A percentile compares a stretch with the other conserved stretches of the same genome.
Conservation (phyloP, 1,284 basidiomycete species). For the Boletus semigastroideus region DNA sequence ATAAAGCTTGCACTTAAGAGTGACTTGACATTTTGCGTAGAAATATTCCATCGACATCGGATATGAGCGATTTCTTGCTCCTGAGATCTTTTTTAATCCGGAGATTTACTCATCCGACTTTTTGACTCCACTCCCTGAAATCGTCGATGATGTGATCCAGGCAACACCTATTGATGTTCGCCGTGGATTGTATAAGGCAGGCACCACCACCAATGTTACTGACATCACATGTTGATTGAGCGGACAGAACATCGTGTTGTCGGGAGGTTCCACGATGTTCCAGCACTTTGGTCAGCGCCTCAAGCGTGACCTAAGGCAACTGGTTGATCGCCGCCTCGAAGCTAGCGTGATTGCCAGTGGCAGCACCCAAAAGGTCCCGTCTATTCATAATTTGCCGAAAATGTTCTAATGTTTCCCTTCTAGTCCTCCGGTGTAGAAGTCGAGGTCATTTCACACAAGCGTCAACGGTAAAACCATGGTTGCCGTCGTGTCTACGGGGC, state of each 20-base stretch:
- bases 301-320: conserved; percentile 91
- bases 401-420: conserved; percentile 10
- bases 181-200: conserved; percentile 89
- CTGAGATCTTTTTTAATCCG: conserved; percentile 99
- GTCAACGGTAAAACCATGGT: conserved; percentile 67
- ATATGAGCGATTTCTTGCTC: conserved; percentile 98
- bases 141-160: conserved; percentile 97
- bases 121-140: conserved; percentile 93
- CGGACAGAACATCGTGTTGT: conserved; percentile 85
- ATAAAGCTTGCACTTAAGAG: neutral
- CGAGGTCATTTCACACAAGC: conserved; percentile 98
- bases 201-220: conserved; percentile 1
- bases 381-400: neutral
- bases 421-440: conserved; percentile 94
- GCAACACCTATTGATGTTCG: conserved; percentile 95
- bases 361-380: conserved; percentile 67
- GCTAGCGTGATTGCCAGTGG: conserved; percentile 77
- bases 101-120: conserved; percentile 99
- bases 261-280: conserved; percentile 97
- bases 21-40: conserved; percentile 38
- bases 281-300: conserved; percentile 96
- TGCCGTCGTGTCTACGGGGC: neutral
- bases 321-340: conserved; percentile 91
- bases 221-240: neutral
- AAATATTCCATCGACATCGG: conserved; percentile 93